Evolutionary conservation across 192 early-diverging fungal genomes (phyloP).

Genomic region (Phycomyces blakesleeanus): DNA sequence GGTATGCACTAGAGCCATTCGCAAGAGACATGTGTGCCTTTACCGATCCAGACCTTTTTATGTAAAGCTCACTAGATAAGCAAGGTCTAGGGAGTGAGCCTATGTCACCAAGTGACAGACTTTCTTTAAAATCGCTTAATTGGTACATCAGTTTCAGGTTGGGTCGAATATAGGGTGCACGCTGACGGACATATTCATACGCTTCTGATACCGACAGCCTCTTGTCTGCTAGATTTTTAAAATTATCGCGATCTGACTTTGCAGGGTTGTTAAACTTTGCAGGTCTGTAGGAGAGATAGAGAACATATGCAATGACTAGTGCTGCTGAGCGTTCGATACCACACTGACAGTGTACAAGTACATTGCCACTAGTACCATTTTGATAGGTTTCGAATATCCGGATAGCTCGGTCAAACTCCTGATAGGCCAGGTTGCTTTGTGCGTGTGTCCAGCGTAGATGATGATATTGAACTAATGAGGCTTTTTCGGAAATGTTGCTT

Average conservation of each 20-base stretch:
- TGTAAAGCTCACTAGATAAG: neutral
- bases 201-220: conserved; percentile 55
- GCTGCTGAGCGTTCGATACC: conserved; percentile 86
- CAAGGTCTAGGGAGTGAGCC: neutral
- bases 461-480: conserved; percentile 47
- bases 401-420: conserved; percentile 60
- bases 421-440: conserved; percentile 53
- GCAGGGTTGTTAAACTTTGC: neutral
- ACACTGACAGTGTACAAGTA: conserved; percentile 83
- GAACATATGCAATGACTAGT: conserved; percentile 83
- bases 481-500: neutral
- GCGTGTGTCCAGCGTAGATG: conserved; percentile 71
- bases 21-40: neutral
- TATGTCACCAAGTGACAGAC: no score
- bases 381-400: conserved; percentile 60
- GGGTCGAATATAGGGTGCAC: conserved; percentile 70
- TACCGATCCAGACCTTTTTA: neutral
- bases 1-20: neutral
- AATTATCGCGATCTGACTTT: conserved; percentile 34
- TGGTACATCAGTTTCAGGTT: conserved; percentile 79
- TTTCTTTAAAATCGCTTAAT: conserved; percentile 65
- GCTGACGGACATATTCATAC: conserved; percentile 69
- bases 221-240: conserved; percentile 56
- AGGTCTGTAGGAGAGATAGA: conserved; percentile 49
- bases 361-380: conserved; percentile 43